Percentiles rank a stretch among this genome's conserved stretches.
Evolutionary conservation across 78 protist species (phyloP).

Genomic region (Cavenderia fasciculata): DNA sequence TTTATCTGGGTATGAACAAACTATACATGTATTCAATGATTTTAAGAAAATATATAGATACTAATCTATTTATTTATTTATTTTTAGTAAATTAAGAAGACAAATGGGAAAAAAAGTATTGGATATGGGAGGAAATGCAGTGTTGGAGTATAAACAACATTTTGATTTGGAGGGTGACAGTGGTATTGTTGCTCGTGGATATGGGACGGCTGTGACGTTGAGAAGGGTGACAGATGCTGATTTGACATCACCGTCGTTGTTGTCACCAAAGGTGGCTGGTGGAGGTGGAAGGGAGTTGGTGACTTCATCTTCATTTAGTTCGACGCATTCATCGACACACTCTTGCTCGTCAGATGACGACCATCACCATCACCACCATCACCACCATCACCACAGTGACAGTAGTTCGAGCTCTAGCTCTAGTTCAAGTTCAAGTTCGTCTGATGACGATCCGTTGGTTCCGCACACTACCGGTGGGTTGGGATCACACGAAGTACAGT

Average conservation of each 20-base stretch:
- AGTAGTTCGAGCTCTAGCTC: background rate
- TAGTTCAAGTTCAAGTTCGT: background rate
- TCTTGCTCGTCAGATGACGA: conserved; percentile 6
- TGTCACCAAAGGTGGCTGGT: conserved; percentile 61
- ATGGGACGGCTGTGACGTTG: conserved; percentile 92
- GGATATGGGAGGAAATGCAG: conserved; percentile 91
- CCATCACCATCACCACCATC: too few relatives aligned
- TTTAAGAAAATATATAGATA: background rate
- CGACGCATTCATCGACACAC: background rate
- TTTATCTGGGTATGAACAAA: conserved; percentile 79
- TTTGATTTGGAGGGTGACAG: conserved; percentile 92
- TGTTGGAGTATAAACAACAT: conserved; percentile 89
- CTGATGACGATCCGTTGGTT: conserved; percentile 5
- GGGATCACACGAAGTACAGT: conserved; percentile 57
- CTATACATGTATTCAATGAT: background rate
- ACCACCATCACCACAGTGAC: background rate
- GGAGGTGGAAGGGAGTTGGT: background rate
- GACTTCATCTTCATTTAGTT: background rate
- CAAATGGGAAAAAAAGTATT: conserved; percentile 86
- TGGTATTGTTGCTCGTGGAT: conserved; percentile 93
- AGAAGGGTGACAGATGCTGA: conserved; percentile 54
- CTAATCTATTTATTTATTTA: background rate
- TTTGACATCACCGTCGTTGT: conserved; percentile 32
- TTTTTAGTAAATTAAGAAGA: conserved; percentile 83
- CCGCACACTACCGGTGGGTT: background rate